Evolutionary conservation across 208 protist genomes (phyloP), one percentile per base, ranked within the genome.

Genomic region (Angomonas deanei): DNA sequence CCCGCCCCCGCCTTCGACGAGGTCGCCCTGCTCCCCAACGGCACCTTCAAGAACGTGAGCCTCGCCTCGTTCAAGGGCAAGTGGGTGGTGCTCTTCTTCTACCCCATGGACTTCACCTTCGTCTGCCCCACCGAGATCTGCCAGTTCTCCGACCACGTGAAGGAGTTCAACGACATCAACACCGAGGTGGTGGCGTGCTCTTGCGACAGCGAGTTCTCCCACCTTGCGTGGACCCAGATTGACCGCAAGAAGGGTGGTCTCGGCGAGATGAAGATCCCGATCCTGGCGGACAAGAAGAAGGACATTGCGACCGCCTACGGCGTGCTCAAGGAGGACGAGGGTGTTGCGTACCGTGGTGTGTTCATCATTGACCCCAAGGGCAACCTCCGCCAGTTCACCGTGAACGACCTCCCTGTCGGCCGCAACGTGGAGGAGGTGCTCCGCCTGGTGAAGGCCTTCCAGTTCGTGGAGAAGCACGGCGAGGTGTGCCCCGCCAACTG

Each of bases 61-160:
- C 84, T 98, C 17, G 74, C 96, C 11, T 80, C 93, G 28, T 96
- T 85, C 86, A 84, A 81, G 71, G 92, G 92, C 54, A 94, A 92
- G 68, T 97, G 88, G 68, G 60, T 97, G 24, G 86, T 97, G 36
- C 82, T 97, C 27, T 94, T 97, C 83, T 98, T 97, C 79, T 97
- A 97, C 68, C 92, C 94, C 32, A 64, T 96, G n/a, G 95, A 97
- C 74, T 98, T 97, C 77, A 97, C 94, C 52, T 98, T 98, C 66
- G 93, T 98, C 48, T 98, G 95, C 80, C 95, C 95, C 32, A 98
- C 93, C n/a, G 94, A 98, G 82, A 96, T 98, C 60, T 84, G 93
- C 70, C 88, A 93, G 46, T 98, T 97, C 86, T 84, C 64, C 39
- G 92, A 98, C 60, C 70, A 70, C 55, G 71, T 74, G 39, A 82